Conservation (phyloP, 257 asterid species). For the Solanum pimpinellifolium region DNA sequence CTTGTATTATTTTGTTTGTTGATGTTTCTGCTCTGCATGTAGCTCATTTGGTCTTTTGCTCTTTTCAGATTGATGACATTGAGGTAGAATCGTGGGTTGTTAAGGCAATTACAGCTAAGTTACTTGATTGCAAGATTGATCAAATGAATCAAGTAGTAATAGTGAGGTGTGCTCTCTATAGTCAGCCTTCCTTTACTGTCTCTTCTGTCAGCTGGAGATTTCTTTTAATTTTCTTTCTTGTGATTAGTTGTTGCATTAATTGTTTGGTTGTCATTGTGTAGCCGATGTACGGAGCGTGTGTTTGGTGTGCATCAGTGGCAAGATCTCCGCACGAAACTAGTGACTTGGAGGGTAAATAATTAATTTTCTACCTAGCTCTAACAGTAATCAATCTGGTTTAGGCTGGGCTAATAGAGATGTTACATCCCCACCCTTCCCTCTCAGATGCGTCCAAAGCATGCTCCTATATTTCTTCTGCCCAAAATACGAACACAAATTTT, state of each 20-base stretch:
- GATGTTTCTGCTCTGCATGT: not conserved
- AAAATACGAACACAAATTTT: not conserved
- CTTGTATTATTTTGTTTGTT: not conserved
- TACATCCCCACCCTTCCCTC: not conserved
- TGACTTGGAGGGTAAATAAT: slow-evolving; percentile 69
- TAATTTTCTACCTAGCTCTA: not conserved
- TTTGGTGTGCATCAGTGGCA: slow-evolving; percentile 79
- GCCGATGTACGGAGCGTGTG: slow-evolving; percentile 62
- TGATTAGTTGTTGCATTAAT: not conserved
- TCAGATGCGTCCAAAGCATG: not conserved
- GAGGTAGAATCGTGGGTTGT: slow-evolving; percentile 90
- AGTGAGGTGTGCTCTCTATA: slow-evolving; percentile 44
- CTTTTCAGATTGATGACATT: slow-evolving; percentile 54
- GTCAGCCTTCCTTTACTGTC: not conserved
- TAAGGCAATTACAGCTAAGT: slow-evolving; percentile 79
- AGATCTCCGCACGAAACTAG: slow-evolving; percentile 60
- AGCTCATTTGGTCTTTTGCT: not conserved
- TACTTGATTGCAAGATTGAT: slow-evolving; percentile 82
- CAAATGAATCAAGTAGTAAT: slow-evolving; percentile 73
- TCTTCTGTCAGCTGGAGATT: not conserved
- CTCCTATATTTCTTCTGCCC: not conserved
- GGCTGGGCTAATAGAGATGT: not conserved
- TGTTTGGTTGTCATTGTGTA: slow-evolving; percentile 15
- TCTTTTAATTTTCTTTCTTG: not conserved
- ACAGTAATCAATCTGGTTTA: not conserved